These are phyloP conservation scores for Penicillium cinerascens DNA, from an alignment of 495 filamentous ascomycete genomes.

Conservation along the genomic window DNA sequence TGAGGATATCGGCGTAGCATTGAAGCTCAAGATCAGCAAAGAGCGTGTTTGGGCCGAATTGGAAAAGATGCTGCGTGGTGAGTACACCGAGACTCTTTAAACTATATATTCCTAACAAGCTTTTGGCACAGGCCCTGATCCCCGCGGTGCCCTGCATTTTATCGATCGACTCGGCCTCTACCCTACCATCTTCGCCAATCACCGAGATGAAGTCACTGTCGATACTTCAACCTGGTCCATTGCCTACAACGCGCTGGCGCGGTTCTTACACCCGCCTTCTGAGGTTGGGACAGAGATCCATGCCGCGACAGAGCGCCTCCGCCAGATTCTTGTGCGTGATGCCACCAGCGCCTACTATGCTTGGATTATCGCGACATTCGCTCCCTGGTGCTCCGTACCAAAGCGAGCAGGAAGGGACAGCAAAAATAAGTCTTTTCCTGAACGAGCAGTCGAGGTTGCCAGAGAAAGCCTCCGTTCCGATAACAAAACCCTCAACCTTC, in stretches of 20 bases:
- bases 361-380: conserved; percentile 72
- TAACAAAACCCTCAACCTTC: conserved; percentile 64
- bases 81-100: neutral
- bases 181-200: conserved; percentile 64
- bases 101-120: neutral
- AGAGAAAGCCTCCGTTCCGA: conserved; percentile 76
- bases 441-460: conserved; percentile 54
- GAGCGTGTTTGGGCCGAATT: conserved; percentile 82
- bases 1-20: conserved; percentile 62
- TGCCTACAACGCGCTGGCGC: conserved; percentile 37
- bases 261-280: conserved; percentile 19
- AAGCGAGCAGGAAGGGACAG: conserved; percentile 33
- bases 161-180: conserved; percentile 76
- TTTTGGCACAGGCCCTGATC: conserved; percentile 57
- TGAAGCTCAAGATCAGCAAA: conserved; percentile 87
- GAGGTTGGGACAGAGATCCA: conserved; percentile 9
- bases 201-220: conserved; percentile 49
- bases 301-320: conserved; percentile 23
- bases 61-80: conserved; percentile 86
- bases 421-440: conserved; percentile 46
- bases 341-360: conserved; percentile 61
- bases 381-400: conserved; percentile 68
- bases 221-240: conserved; percentile 39
- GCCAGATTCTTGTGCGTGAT: conserved; percentile 53
- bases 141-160: conserved; percentile 62